A percentile compares a stretch with the other conserved stretches of the same genome.
Conservation (phyloP, 148 eudicot species). For the Chenopodium berlandieri region DNA sequence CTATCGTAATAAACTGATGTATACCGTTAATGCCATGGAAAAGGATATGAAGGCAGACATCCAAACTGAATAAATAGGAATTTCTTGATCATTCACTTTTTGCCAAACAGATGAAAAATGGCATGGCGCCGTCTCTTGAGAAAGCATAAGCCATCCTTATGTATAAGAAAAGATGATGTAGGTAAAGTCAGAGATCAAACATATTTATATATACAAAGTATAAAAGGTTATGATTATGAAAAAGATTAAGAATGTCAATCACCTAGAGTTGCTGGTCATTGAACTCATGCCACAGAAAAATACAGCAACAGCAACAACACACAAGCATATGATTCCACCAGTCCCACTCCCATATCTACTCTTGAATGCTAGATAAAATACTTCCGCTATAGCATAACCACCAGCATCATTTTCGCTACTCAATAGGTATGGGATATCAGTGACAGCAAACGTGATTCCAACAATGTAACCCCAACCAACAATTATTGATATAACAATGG, state of each 20-base stretch:
- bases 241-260: constrained; percentile 23
- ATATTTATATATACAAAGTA: neutral
- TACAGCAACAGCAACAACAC: constrained; percentile 80
- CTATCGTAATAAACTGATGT: neutral
- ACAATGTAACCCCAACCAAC: constrained; percentile 96
- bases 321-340: constrained; percentile 86
- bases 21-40: constrained; percentile 95
- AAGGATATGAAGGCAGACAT: constrained; percentile 78
- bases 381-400: constrained; percentile 92
- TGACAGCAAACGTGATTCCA: constrained; percentile 90
- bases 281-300: constrained; percentile 97
- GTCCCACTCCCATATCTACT: constrained; percentile 72
- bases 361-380: constrained; percentile 83
- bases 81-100: constrained; percentile 80
- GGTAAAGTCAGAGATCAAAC: neutral
- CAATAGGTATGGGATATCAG: constrained; percentile 71
- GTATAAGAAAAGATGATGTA: too few relatives aligned
- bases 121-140: constrained; percentile 99
- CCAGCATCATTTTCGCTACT: constrained; percentile 73
- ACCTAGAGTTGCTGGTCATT: constrained; percentile 94
- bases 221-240: too few relatives aligned
- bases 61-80: constrained; percentile 96
- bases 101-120: constrained; percentile 86
- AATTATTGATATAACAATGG: constrained; percentile 83
- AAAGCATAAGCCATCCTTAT: constrained; percentile 94